These are phyloP conservation scores for Blastomyces emzantsi DNA, from an alignment of 2,329 filamentous ascomycete species.

Conservation along the genomic window DNA sequence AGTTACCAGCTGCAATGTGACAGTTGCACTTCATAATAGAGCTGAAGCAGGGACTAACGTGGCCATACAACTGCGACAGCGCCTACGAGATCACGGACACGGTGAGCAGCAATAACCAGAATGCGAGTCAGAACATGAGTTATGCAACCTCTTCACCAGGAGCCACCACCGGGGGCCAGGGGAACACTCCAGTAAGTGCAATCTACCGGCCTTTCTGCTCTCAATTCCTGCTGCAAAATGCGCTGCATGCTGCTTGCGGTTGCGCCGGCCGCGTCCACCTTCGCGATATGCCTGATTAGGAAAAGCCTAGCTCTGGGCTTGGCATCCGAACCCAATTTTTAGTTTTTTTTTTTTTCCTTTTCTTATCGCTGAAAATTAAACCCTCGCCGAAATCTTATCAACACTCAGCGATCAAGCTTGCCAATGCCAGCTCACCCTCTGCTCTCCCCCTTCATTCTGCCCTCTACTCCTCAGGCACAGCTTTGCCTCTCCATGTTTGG, in stretches of 20 bases:
- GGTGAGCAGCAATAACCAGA: slow-evolving; percentile 26
- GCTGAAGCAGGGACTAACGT: slow-evolving; percentile 6
- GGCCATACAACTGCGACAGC: slow-evolving; percentile 1
- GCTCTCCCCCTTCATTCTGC: slow-evolving; percentile 24
- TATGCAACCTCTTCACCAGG: slow-evolving; percentile 57
- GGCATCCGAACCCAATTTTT: slow-evolving; percentile 22
- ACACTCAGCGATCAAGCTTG: slow-evolving; percentile 10
- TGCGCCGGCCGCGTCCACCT: slow-evolving; percentile 2
- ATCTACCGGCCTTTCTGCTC: slow-evolving; percentile 3
- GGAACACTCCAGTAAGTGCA: slow-evolving; percentile 38
- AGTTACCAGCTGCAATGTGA: neutral
- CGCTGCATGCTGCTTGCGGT: neutral
- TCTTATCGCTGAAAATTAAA: slow-evolving; percentile 41
- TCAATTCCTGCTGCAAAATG: slow-evolving; percentile 8
- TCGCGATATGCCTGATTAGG: slow-evolving; percentile 20
- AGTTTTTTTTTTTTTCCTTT: slow-evolving; percentile 25
- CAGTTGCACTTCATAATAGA: neutral
- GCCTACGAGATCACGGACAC: slow-evolving; percentile 9
- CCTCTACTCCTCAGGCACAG: slow-evolving; percentile 16
- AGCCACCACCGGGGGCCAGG: slow-evolving; percentile 55
- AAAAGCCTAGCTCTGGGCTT: slow-evolving; percentile 24
- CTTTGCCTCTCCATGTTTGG: slow-evolving; percentile 14
- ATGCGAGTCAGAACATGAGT: slow-evolving; percentile 47
- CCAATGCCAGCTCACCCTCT: slow-evolving; percentile 21
- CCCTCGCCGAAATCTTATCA: slow-evolving; percentile 37